These are phyloP conservation scores for Crithidia thermophila DNA, from an alignment of 208 protist species.

Conservation along the genomic window DNA sequence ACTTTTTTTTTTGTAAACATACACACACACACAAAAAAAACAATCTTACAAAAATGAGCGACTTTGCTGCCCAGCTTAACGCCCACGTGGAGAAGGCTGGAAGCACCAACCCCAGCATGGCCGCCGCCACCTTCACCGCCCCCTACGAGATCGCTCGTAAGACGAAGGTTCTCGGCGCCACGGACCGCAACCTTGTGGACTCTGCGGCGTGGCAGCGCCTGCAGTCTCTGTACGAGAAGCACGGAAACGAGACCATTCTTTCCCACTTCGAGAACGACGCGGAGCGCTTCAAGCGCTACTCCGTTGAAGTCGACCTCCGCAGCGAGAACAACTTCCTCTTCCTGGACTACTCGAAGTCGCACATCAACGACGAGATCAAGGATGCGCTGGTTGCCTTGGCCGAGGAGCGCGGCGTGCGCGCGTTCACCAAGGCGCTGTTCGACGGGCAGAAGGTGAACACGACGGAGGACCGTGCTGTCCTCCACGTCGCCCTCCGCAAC, in stretches of 20 bases:
- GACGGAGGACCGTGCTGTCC: slow-evolving; percentile 94
- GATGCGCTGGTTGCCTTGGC: slow-evolving; percentile 85
- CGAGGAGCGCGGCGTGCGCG: slow-evolving; percentile 75
- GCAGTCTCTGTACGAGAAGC: slow-evolving; percentile 68
- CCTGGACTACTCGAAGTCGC: slow-evolving; percentile 97
- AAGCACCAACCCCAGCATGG: slow-evolving; percentile 46
- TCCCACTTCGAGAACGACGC: slow-evolving; percentile 66
- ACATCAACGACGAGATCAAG: slow-evolving; percentile 94
- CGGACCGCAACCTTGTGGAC: slow-evolving; percentile 48
- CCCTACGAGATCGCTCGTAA: slow-evolving; percentile 59
- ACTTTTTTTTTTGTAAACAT: neutral
- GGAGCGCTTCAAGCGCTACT: slow-evolving; percentile 73
- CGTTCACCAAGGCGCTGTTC: slow-evolving; percentile 90
- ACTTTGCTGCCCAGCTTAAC: slow-evolving; percentile 49
- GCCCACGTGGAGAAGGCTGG: slow-evolving; percentile 46
- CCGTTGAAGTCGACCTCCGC: slow-evolving; percentile 62
- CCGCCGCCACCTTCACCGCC: slow-evolving; percentile 63
- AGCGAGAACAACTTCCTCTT: slow-evolving; percentile 88
- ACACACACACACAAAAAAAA: slow-evolving; percentile 1
- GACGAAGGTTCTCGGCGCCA: slow-evolving; percentile 40
- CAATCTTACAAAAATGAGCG: slow-evolving; percentile 35
- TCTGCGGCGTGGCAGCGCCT: slow-evolving; percentile 63
- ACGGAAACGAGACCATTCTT: slow-evolving; percentile 63
- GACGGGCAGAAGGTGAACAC: slow-evolving; percentile 96
- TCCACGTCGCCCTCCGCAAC: slow-evolving; percentile 97